Conservation (phyloP, 2,329 filamentous ascomycete genomes). For the Thielaviopsis cerberus region DNA sequence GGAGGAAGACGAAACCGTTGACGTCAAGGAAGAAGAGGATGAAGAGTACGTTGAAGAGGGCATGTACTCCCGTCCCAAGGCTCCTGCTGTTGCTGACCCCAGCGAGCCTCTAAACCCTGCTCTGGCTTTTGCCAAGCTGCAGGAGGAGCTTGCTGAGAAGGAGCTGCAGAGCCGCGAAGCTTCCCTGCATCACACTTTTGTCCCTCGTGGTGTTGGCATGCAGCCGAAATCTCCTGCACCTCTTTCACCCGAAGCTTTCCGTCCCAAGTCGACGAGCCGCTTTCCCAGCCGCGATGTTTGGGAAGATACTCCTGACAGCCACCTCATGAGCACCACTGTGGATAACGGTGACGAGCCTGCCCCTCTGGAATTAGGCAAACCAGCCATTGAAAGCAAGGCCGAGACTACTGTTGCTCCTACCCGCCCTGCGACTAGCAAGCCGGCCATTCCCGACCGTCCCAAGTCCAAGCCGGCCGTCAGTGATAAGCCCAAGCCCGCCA, state of each 20-base stretch:
- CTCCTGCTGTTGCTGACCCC: slow-evolving; percentile 16
- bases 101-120: slow-evolving; percentile 35
- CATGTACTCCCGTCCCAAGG: slow-evolving; percentile 14
- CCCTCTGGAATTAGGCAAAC: neutral
- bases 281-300: slow-evolving; percentile 89
- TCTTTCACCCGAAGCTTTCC: slow-evolving; percentile 1
- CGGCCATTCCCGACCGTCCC: slow-evolving; percentile 15
- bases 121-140: slow-evolving; percentile 46
- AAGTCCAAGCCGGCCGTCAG: slow-evolving; percentile 33
- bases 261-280: slow-evolving; percentile 2
- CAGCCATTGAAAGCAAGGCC: neutral
- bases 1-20: neutral
- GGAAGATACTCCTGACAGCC: slow-evolving; percentile 81
- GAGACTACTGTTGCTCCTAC: slow-evolving; percentile 13
- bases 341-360: slow-evolving; percentile 1
- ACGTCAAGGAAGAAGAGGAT: slow-evolving; percentile 20
- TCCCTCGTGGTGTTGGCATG: slow-evolving; percentile 17
- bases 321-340: slow-evolving; percentile 61
- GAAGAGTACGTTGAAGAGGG: slow-evolving; percentile 18
- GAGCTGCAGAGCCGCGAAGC: slow-evolving; percentile 21
- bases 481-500: slow-evolving; percentile 60
- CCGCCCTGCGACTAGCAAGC: slow-evolving; percentile 18
- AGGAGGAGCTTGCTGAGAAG: slow-evolving; percentile 44
- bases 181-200: slow-evolving; percentile 28
- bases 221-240: slow-evolving; percentile 6